A percentile compares a stretch with the other conserved stretches of the same genome.
phyloP scores from a whole-genome alignment of 2,329 filamentous ascomycete genomes.

The Xylariaceae sp. region DNA sequence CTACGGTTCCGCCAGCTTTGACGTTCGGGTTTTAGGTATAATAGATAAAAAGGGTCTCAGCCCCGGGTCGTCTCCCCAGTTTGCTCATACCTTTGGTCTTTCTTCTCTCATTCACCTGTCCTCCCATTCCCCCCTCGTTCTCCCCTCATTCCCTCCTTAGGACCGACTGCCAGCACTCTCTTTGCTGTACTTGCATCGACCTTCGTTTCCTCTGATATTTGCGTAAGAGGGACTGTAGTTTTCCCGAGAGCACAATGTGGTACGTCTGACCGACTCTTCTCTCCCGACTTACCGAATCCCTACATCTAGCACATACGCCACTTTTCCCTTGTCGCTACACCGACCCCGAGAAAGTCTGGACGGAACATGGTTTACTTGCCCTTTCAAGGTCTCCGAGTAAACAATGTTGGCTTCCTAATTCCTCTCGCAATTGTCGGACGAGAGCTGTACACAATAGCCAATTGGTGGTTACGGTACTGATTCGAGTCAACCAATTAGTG shows the following conservation, averaged over 20 bases:
- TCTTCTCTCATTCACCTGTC: constrained; percentile 24
- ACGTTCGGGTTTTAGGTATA: constrained; percentile 12
- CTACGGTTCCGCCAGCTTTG: constrained; percentile 24
- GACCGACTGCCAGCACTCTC: not conserved
- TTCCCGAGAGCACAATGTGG: constrained; percentile 41
- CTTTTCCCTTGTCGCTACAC: constrained; percentile 9
- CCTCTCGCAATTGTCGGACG: not conserved
- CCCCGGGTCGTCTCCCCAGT: constrained; percentile 30
- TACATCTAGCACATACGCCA: not conserved
- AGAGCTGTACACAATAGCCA: constrained; percentile 2
- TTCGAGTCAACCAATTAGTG: constrained; percentile 58
- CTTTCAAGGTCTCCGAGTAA: not conserved
- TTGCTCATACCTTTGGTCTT: constrained; percentile 30
- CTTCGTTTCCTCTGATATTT: constrained; percentile 28
- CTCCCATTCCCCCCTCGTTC: not conserved
- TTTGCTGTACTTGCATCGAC: constrained; percentile 12
- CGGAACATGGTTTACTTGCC: constrained; percentile 7
- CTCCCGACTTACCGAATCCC: constrained; percentile 4
- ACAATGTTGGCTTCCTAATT: not conserved
- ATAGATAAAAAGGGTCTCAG: constrained; percentile 29
- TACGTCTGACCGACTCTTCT: constrained; percentile 37
- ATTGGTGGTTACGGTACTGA: constrained; percentile 36
- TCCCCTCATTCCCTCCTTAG: not conserved
- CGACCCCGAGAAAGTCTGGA: constrained; percentile 6
- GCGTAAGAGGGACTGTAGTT: constrained; percentile 16